Evolutionary conservation across 192 early-diverging fungal species (phyloP).

Genomic region (Mortierella claussenii): DNA sequence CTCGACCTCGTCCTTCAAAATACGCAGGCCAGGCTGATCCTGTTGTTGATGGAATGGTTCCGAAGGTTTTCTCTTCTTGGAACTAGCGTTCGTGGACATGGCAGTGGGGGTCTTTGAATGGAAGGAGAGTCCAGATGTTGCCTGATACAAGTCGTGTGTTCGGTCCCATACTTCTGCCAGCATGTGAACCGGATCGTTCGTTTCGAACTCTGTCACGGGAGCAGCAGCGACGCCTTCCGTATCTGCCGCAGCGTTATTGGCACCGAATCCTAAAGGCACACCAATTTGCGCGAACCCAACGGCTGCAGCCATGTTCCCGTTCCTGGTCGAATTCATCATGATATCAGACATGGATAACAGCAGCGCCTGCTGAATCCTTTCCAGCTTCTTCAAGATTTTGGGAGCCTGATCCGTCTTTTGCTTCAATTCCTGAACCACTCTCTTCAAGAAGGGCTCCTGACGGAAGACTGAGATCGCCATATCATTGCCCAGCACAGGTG

Average conservation of each 20-base stretch:
- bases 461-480: constrained; percentile 72
- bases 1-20: constrained; percentile 35
- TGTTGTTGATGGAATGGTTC: constrained; percentile 50
- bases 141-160: constrained; percentile 29
- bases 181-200: constrained; percentile 30
- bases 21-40: constrained; percentile 36
- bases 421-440: constrained; percentile 57
- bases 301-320: constrained; percentile 33
- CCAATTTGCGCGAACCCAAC: constrained; percentile 44
- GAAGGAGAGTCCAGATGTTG: constrained; percentile 7
- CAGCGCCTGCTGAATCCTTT: constrained; percentile 41
- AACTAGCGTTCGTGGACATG: neutral
- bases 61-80: constrained; percentile 43
- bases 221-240: too few relatives aligned
- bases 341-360: constrained; percentile 41
- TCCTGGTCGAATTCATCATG: constrained; percentile 33
- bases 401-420: constrained; percentile 50
- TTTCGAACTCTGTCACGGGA: constrained; percentile 9
- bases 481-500: constrained; percentile 60
- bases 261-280: constrained; percentile 39
- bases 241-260: neutral
- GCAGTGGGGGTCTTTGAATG: neutral
- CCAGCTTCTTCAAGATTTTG: constrained; percentile 30
- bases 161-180: constrained; percentile 45
- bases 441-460: constrained; percentile 73